These are phyloP conservation scores for Rhizopus delemar DNA, from an alignment of 371 early-diverging fungal species.

Conservation along the genomic window DNA sequence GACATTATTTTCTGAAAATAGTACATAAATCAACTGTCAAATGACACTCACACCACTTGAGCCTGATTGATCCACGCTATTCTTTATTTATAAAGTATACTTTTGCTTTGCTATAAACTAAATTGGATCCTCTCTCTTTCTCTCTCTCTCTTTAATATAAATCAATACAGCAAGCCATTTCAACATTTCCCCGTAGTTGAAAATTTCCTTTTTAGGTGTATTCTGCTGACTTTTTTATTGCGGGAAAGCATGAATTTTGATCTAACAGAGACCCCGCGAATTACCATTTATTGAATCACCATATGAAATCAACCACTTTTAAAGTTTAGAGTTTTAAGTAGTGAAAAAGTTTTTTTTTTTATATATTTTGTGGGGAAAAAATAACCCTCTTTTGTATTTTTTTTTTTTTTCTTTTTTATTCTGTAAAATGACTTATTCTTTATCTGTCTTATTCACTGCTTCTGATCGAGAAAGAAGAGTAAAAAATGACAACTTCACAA, in stretches of 20 bases:
- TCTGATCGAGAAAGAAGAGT: background rate
- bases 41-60: no score
- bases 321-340: background rate
- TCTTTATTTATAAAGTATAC: no score
- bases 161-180: background rate
- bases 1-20: no score
- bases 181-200: background rate
- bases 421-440: constrained; percentile 10
- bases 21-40: no score
- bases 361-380: background rate
- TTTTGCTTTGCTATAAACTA: background rate
- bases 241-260: constrained; percentile 5
- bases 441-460: constrained; percentile 12
- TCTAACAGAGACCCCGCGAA: constrained; percentile 5
- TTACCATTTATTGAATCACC: background rate
- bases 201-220: background rate
- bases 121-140: background rate
- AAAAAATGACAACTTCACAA: background rate
- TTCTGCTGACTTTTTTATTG: background rate
- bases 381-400: constrained; percentile 2
- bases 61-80: no score
- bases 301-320: background rate
- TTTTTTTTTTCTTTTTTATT: constrained; percentile 7
- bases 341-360: background rate
- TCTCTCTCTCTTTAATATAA: background rate